phyloP scores from a whole-genome alignment of 352 stramenopile species.

The Phytophthora vignae region DNA sequence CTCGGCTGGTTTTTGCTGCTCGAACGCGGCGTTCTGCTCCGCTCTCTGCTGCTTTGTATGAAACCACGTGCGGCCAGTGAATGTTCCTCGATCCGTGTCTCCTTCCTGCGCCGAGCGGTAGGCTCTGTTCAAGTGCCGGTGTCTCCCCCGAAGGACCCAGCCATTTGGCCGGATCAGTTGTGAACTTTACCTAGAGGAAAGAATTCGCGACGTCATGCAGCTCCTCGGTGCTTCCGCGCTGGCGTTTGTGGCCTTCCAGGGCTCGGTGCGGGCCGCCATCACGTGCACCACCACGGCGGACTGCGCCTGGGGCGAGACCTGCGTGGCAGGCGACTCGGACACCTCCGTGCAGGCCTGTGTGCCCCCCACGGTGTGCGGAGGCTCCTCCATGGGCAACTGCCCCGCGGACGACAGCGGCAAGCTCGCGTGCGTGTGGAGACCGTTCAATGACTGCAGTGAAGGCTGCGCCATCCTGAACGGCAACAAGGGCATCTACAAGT shows the following conservation, averaged over 20 bases:
- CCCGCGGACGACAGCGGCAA: conserved; percentile 68
- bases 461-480: conserved; percentile 40
- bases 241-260: conserved; percentile 19
- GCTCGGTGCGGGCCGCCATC: conserved; percentile 35
- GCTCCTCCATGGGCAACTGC: conserved; percentile 60
- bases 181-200: conserved; percentile 13
- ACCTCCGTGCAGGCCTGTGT: conserved; percentile 76
- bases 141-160: not conserved
- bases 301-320: conserved; percentile 70
- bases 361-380: conserved; percentile 61
- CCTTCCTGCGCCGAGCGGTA: conserved; percentile 13
- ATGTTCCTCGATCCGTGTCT: conserved; percentile 33
- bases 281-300: conserved; percentile 71
- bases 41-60: conserved; percentile 26
- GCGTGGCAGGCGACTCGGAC: conserved; percentile 75
- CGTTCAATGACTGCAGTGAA: conserved; percentile 28
- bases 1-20: conserved; percentile 28
- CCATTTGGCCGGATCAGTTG: conserved; percentile 20
- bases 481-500: conserved; percentile 80
- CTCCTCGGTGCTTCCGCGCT: conserved; percentile 19
- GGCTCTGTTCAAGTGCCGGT: not conserved
- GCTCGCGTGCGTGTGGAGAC: conserved; percentile 73
- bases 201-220: conserved; percentile 30
- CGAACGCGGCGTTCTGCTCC: conserved; percentile 24
- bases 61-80: conserved; percentile 24